A percentile compares a stretch with the other conserved stretches of the same genome.
These are phyloP conservation scores for Kodamaea ohmeri DNA, from an alignment of 1,139 yeast genomes.

Conservation along the genomic window DNA sequence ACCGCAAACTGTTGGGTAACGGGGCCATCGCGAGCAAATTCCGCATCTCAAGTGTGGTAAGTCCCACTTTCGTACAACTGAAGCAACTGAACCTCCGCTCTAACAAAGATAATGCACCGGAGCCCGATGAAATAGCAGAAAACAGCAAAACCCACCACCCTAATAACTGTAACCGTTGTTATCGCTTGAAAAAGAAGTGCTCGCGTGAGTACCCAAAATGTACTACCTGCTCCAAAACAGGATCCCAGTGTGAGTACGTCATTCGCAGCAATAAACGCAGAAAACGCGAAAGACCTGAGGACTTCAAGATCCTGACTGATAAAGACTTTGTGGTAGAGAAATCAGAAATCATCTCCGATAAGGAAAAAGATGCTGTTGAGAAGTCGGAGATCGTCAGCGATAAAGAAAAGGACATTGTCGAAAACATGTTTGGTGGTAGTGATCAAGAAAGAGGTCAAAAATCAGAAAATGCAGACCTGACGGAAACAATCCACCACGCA, in stretches of 20 bases:
- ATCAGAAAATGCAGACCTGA: too few species aligned
- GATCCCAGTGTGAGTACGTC: conserved; percentile 39
- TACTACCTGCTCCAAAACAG: conserved; percentile 34
- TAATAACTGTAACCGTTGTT: conserved; percentile 43
- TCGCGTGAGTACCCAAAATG: conserved; percentile 39
- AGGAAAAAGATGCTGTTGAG: conserved; percentile 1
- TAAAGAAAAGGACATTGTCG: conserved; percentile 3
- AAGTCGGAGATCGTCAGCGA: conserved; percentile 8
- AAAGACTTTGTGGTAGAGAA: conserved; percentile 6
- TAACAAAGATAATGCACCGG: conserved; percentile 3
- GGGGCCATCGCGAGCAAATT: conserved; percentile 40
- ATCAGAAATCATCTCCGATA: conserved; percentile 7
- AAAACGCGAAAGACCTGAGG: conserved; percentile 11
- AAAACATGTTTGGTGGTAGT: too few species aligned
- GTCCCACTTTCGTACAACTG: conserved; percentile 19
- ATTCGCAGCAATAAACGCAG: conserved; percentile 30
- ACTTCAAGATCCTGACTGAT: conserved; percentile 4
- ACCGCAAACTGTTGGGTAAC: conserved; percentile 39
- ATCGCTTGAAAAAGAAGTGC: conserved; percentile 44
- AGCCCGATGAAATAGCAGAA: conserved; percentile 13
- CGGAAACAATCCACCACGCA: too few species aligned
- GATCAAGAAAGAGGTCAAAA: too few species aligned
- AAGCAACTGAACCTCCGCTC: conserved; percentile 23
- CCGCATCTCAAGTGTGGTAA: conserved; percentile 19
- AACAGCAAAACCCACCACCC: conserved; percentile 30